A percentile compares a stretch with the other conserved stretches of the same genome.
Evolutionary conservation across 192 early-diverging fungal species (phyloP).

Genomic region (Allomyces arbusculus): DNA sequence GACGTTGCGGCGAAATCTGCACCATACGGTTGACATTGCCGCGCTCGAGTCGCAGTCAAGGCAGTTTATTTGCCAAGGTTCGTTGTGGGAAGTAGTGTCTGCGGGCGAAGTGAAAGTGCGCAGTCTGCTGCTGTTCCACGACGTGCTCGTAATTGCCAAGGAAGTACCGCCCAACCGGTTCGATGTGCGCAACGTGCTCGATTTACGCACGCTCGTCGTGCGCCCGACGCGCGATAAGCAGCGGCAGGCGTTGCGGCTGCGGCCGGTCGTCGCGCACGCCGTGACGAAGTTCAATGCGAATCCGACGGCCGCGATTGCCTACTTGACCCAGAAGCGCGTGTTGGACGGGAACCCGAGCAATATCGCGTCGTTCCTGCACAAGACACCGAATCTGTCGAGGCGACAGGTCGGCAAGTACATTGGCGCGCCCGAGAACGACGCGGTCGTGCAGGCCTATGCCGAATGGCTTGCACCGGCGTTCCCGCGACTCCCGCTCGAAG

Average conservation of each 20-base stretch:
- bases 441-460: conserved; percentile 14
- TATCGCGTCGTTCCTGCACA: conserved; percentile 19
- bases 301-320: conserved; percentile 17
- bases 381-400: conserved; percentile 11
- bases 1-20: not conserved
- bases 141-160: not conserved
- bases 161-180: not conserved
- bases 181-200: not conserved
- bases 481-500: conserved; percentile 9
- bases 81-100: not conserved
- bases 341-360: conserved; percentile 14
- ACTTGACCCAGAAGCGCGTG: conserved; percentile 14
- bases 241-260: not conserved
- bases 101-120: not conserved
- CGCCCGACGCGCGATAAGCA: not conserved
- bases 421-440: conserved; percentile 16
- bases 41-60: not conserved
- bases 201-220: not conserved
- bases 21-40: not conserved
- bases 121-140: not conserved
- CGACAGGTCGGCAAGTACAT: conserved; percentile 16
- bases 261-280: conserved; percentile 10
- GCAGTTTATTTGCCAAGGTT: not conserved
- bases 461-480: conserved; percentile 3
- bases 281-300: conserved; percentile 12